Base-by-base conservation (phyloP, 768 basidiomycete genomes). In the Candolleomyces aberdarensis region DNA sequence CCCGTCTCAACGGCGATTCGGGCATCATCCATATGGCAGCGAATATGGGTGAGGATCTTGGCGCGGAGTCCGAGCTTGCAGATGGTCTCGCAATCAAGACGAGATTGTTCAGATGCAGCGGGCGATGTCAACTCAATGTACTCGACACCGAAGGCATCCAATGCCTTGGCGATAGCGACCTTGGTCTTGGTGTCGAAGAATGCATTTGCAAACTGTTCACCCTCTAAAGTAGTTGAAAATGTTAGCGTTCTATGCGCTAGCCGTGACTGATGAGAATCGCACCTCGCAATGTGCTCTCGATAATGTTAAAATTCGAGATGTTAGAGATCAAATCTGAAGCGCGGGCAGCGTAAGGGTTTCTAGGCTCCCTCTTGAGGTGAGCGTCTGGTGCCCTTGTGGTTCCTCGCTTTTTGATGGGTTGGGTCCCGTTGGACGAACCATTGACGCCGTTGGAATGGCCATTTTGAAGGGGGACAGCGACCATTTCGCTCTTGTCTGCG, bases 111-210 rank as follows among this genome's bases (percentile, higher is more conserved):
- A 5, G 96, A 98, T 22, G 97, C 96, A 48, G 91, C 94, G 52
- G 97, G 96, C 15, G 96, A 98, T 40, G 97, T 99, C 71, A 99
- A 89, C 72, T 99, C 97, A 71, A 99, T 95, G 83, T 99, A 99
- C 73, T 99, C 97, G 61, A 98, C 97, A 70, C 97, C 97, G 71
- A 99, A 98, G 54, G 95, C 96, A 81, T 98, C 96, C 60, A 98
- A 87, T 14, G 95, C 95, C 80, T 88, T 94, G 65, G 97, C 97
- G 67, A 99, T 99, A 72, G 96, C 95, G 72, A 98, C 97, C 85
- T 99, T 99, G 78, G 96, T 98, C 81, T 96, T 94, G 72, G 94
- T 95, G 72, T 97, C 96, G 73, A 98, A 99, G 84, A 99, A 99
- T 57, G 97, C 96, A 72, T 98, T 99, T 64, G 97, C 97, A 69